phyloP scores from a whole-genome alignment of 2,329 filamentous ascomycete genomes.

The Penicillium sp. region DNA sequence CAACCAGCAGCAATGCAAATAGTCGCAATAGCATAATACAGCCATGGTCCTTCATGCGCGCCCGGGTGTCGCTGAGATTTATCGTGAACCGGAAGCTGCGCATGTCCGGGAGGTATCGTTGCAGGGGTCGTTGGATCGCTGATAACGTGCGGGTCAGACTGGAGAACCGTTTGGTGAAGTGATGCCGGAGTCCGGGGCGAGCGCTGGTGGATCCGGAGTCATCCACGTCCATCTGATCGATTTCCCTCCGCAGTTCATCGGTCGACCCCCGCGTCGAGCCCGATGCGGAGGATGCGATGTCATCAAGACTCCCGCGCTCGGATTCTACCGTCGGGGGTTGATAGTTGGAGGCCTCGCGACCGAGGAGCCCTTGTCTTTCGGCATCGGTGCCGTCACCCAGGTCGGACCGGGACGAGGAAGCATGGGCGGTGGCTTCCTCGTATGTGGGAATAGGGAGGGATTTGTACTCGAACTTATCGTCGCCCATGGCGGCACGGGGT shows the following conservation, averaged over 20 bases:
- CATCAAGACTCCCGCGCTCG: slow-evolving; percentile 65
- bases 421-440: slow-evolving; percentile 66
- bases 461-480: slow-evolving; percentile 63
- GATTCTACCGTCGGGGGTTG: slow-evolving; percentile 82
- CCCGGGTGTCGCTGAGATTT: slow-evolving; percentile 40
- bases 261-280: slow-evolving; percentile 58
- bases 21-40: slow-evolving; percentile 72
- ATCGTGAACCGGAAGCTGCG: slow-evolving; percentile 47
- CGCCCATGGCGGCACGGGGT: slow-evolving; percentile 45
- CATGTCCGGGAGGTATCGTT: slow-evolving; percentile 49
- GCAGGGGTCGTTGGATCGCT: slow-evolving; percentile 57
- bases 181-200: slow-evolving; percentile 50
- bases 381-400: slow-evolving; percentile 50
- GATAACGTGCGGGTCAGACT: slow-evolving; percentile 62
- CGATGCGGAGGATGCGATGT: slow-evolving; percentile 58
- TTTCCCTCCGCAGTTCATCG: slow-evolving; percentile 73
- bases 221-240: slow-evolving; percentile 87
- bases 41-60: slow-evolving; percentile 53
- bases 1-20: slow-evolving; percentile 73
- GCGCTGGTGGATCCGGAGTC: slow-evolving; percentile 56
- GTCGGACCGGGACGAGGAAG: slow-evolving; percentile 29
- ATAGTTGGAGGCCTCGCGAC: slow-evolving; percentile 59
- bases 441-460: slow-evolving; percentile 77
- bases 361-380: slow-evolving; percentile 43
- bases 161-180: slow-evolving; percentile 61